A percentile compares a stretch with the other conserved stretches of the same genome.
phyloP scores from a whole-genome alignment of 2,329 filamentous ascomycete species.

The Talaromyces sp. region DNA sequence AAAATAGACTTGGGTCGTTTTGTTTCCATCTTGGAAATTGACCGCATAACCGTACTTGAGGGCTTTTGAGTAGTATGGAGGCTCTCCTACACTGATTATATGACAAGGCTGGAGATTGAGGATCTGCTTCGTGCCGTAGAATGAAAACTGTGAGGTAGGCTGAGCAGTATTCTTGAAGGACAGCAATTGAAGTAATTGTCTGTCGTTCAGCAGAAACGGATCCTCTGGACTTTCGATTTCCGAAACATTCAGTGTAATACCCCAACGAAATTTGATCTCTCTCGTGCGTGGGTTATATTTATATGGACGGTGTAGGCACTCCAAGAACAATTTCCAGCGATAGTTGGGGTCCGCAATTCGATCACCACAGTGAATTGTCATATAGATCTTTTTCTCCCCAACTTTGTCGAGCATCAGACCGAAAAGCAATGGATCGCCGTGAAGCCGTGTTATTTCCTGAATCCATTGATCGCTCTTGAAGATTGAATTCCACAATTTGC shows the following conservation, averaged over 20 bases:
- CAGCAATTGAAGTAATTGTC: not conserved
- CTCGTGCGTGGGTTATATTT: not conserved
- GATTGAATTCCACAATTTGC: slow-evolving; percentile 4
- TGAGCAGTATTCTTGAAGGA: slow-evolving; percentile 1
- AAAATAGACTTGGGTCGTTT: slow-evolving; percentile 5
- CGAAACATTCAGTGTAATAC: slow-evolving; percentile 1
- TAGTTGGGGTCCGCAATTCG: not conserved
- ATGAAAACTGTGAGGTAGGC: not conserved
- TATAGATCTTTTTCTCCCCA: not conserved
- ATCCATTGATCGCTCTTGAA: slow-evolving; percentile 1
- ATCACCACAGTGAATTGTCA: not conserved
- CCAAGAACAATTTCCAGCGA: slow-evolving; percentile 1
- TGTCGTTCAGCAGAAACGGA: slow-evolving; percentile 3
- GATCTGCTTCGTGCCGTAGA: not conserved
- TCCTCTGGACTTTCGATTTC: slow-evolving; percentile 4
- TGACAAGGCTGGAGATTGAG: not conserved
- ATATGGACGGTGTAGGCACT: not conserved
- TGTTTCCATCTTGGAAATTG: slow-evolving; percentile 1
- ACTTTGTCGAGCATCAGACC: not conserved
- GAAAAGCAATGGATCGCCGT: not conserved
- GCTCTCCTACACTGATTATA: slow-evolving; percentile 2
- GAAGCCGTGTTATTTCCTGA: slow-evolving; percentile 4
- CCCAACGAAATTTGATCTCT: slow-evolving; percentile 4
- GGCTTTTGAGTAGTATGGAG: not conserved
- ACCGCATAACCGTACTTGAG: not conserved